Conservation (phyloP, 1,139 yeast species). For the Geotrichum restrictum region DNA sequence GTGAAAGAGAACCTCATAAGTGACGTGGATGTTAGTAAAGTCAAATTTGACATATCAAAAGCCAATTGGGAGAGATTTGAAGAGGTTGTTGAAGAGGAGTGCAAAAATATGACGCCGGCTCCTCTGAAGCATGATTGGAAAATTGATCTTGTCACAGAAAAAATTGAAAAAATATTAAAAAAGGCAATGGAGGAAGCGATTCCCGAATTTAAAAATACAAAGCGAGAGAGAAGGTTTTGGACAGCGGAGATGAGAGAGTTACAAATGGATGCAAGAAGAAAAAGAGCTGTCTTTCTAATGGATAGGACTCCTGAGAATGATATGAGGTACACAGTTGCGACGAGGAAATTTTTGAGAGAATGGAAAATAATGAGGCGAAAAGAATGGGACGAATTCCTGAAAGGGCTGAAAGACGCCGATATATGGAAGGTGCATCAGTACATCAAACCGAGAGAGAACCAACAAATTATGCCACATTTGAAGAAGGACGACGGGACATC, state of each 20-base stretch:
- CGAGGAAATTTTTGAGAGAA: neutral
- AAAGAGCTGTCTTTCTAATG: neutral
- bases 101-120: too few relatives aligned
- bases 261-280: neutral
- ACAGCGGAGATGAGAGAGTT: neutral
- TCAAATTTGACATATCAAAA: neutral
- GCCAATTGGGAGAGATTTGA: neutral
- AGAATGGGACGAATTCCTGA: neutral
- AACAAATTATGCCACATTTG: slow-evolving; percentile 2
- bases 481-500: neutral
- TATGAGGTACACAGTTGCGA: neutral
- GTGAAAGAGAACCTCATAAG: too few relatives aligned
- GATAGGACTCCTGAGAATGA: neutral
- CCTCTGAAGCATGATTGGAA: neutral
- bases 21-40: too few relatives aligned
- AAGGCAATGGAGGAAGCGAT: neutral
- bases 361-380: neutral
- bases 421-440: neutral
- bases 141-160: neutral
- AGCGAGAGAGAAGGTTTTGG: neutral
- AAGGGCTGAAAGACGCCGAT: neutral
- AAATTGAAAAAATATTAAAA: neutral
- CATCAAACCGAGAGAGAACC: neutral
- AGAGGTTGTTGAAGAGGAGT: neutral
- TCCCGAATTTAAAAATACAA: neutral